Evolutionary conservation across 2,329 filamentous ascomycete genomes (phyloP), one percentile per base, ranked within the genome.

Genomic region (Exophiala oligosperma): DNA sequence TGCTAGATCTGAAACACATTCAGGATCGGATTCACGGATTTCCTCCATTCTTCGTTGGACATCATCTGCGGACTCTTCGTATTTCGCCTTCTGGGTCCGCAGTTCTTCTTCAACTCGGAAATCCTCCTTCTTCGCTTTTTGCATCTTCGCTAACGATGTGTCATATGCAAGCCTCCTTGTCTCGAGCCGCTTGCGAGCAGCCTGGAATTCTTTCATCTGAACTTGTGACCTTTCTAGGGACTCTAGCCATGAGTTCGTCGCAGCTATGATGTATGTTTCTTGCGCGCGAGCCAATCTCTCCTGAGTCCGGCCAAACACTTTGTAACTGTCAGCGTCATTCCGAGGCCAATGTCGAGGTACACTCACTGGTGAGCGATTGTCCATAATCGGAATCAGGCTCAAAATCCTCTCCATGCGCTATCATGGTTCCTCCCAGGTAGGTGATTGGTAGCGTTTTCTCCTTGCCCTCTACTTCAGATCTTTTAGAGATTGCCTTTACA

Each of bases 171-270:
- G 81, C 60, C 93, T 86, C 58, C 93, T 87, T 69, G 81, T 90
- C 72, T 97, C 94, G 64, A 97, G 88, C 84, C 96, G 97, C 84
- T 94, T 97, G 70, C 93, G 89, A 51, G 93, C 85, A 64, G 84
- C 81, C 88, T 97, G 92, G 69, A 96, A 97, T 71, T 97, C 94
- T 73, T 96, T 97, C 91, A 97, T 93, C 82, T 96, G 94, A 37
- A 91, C 87, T 52, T 96, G 76, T 26, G 89, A 95, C 65, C 92
- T 82, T 73, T 97, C 93, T 23, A 96, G 79, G n/a, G 90, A 92
- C 72, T 97, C 92, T 57, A 96, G 81, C 93, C 93, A 97, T 71
- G 84, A 89, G 35, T 85, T 83, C 14, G 89, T 95, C 62, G 91
- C 88, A 68, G 90, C 84, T 35, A 84, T 81, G 47, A 91, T 85